Percentiles rank a stretch among this genome's conserved stretches.
Conservation (phyloP, 306 rosid species). For the Potentilla sterilis region DNA sequence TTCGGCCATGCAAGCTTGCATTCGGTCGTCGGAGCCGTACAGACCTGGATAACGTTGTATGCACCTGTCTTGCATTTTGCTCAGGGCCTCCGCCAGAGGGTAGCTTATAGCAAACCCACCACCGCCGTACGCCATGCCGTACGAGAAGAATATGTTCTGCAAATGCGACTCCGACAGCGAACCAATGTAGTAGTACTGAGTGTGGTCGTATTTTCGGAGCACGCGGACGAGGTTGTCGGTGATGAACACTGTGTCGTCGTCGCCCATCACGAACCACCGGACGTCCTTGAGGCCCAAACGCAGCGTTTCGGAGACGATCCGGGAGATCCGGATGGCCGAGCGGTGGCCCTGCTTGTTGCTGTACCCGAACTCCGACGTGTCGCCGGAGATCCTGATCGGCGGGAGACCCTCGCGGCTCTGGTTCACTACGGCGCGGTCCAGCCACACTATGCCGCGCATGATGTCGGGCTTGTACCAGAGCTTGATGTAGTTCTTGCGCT, state of each 20-base stretch:
- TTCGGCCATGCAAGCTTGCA: conserved; percentile 99
- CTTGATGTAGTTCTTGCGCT: conserved; percentile 80
- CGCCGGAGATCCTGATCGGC: conserved; percentile 57
- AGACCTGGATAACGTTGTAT: conserved; percentile 75
- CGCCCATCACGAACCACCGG: conserved; percentile 96
- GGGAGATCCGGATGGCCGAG: conserved; percentile 85
- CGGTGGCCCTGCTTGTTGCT: conserved; percentile 81
- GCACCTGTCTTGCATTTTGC: conserved; percentile 80
- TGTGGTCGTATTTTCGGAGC: conserved; percentile 71
- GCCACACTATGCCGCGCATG: conserved; percentile 89
- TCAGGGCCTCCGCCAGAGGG: conserved; percentile 60
- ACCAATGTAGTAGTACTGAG: conserved; percentile 75
- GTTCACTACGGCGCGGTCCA: conserved; percentile 48
- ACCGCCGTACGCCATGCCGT: conserved; percentile 97
- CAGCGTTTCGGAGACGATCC: conserved; percentile 85
- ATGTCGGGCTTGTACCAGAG: conserved; percentile 65
- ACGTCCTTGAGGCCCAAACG: conserved; percentile 62
- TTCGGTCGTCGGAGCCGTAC: conserved; percentile 96
- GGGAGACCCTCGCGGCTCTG: conserved; percentile 44
- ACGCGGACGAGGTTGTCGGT: conserved; percentile 66
- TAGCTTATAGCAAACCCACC: conserved; percentile 94
- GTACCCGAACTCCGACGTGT: conserved; percentile 62
- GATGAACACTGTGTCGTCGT: conserved; percentile 93
- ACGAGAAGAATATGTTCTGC: conserved; percentile 90
- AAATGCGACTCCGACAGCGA: conserved; percentile 85